Conservation (phyloP, 2,329 filamentous ascomycete species). For the Endothia cerciana region DNA sequence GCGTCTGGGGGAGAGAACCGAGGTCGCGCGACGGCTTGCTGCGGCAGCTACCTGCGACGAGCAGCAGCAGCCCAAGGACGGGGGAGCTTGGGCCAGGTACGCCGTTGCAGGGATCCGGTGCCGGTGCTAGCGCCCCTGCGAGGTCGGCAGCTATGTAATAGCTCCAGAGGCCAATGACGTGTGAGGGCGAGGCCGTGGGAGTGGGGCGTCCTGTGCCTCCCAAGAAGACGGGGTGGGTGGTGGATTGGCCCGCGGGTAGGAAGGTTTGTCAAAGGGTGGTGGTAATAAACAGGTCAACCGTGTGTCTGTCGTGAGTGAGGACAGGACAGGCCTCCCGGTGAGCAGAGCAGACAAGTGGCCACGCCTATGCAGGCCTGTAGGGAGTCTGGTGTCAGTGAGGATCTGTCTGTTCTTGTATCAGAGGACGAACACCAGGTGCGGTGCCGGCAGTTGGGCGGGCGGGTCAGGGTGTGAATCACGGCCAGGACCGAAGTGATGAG, state of each 20-base stretch:
- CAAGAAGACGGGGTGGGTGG: not conserved
- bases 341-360: no score
- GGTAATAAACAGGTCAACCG: no score
- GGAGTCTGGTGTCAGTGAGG: not conserved
- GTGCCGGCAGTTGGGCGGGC: no score
- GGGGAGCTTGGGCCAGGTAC: constrained; percentile 15
- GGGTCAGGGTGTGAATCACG: not conserved
- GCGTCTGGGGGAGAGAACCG: not conserved
- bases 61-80: not conserved
- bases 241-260: not conserved
- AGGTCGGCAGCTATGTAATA: not conserved
- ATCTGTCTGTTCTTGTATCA: not conserved
- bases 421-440: not conserved
- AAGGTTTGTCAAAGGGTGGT: no score
- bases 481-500: not conserved
- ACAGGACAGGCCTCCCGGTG: not conserved
- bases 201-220: not conserved
- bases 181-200: not conserved
- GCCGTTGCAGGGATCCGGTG: constrained; percentile 6
- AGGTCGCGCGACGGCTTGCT: not conserved
- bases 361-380: not conserved
- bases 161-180: constrained; percentile 8
- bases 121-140: not conserved
- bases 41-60: constrained; percentile 7
- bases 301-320: no score